Evolutionary conservation across 257 asterid genomes (phyloP), one percentile per base, ranked within the genome.

Genomic region (Solanum appendiculatum): DNA sequence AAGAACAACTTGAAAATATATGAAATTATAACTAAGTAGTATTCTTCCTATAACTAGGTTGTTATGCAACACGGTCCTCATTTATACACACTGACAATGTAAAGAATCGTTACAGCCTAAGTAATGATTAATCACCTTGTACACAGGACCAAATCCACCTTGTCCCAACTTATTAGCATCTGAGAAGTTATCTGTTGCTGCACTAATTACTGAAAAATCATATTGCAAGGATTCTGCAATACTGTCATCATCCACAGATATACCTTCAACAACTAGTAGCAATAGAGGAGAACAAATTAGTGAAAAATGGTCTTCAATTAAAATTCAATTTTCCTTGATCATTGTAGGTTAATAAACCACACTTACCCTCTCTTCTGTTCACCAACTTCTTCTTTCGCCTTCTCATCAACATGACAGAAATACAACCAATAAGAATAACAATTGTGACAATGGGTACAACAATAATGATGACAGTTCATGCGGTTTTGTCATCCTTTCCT

Each of bases 131-230:
- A 29, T 13, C 75, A 27, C 73, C 91, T 86, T 81, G 85, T 85
- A 87, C 18, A 89, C 92, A 16, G 54, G 21, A 14, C 92, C 92
- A 86, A 63, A 90, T 60, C 90, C 88, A 2, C 88, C 88, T 16
- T 86, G 23, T 4, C 91, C 91, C 44, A 85, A 36, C 44, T 84
- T 85, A 39, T 87, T 87, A 36, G 46, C 87, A 18, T 86, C 80
- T 8, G 91, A 89, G 86, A 89, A 89, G 69, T 85, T 66, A 44
- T 66, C 15, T 37, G 89, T 85, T 33, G 88, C 89, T 7, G 29
- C 29, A 11, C 36, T 82, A 10, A 88, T 75, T 27, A 34, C 84
- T 25, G 40, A 37, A 39, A 90, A 88, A 8, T 75, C 89, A 84
- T 90, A 90, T 44, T 86, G 87, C 5, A 88, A 3, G 3, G 89